Conservation (phyloP, 2,329 filamentous ascomycete genomes). For the Aspergillus spinulosporus region DNA sequence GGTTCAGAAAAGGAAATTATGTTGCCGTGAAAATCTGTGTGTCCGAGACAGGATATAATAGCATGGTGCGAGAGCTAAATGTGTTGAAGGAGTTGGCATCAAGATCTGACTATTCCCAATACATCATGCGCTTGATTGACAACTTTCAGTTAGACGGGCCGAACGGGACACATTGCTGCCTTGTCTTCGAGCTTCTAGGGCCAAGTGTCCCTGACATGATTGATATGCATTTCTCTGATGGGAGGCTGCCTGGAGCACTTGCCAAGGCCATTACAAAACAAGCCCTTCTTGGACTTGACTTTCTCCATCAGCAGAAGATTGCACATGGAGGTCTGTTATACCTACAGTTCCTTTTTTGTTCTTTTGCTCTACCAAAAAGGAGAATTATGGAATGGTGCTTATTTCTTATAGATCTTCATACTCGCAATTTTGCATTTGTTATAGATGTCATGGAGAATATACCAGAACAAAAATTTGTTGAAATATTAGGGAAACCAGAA, state of each 20-base stretch:
- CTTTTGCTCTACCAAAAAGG: no score
- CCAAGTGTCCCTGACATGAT: constrained; percentile 30
- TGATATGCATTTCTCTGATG: constrained; percentile 33
- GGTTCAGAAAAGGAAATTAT: constrained; percentile 28
- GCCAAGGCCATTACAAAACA: constrained; percentile 47
- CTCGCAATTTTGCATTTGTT: constrained; percentile 31
- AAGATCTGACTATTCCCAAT: constrained; percentile 9
- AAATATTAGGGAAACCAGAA: constrained; percentile 29
- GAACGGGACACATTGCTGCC: constrained; percentile 49
- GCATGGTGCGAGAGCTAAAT: constrained; percentile 22
- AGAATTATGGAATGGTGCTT: background rate
- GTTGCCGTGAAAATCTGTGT: constrained; percentile 28
- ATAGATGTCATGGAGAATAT: constrained; percentile 19
- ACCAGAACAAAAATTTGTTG: constrained; percentile 22
- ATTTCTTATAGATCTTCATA: background rate
- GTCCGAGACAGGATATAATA: constrained; percentile 17
- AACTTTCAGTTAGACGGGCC: constrained; percentile 43
- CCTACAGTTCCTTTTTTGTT: no score
- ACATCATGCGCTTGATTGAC: constrained; percentile 41
- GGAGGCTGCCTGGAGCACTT: constrained; percentile 43
- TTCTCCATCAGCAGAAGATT: constrained; percentile 43
- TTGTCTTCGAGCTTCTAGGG: constrained; percentile 46
- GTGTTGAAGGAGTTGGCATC: constrained; percentile 19
- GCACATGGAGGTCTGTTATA: constrained; percentile 40
- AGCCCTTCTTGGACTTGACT: constrained; percentile 38